A percentile compares a stretch with the other conserved stretches of the same genome.
Evolutionary conservation across 495 filamentous ascomycete species (phyloP).

Genomic region (Rhypophila decipiens): DNA sequence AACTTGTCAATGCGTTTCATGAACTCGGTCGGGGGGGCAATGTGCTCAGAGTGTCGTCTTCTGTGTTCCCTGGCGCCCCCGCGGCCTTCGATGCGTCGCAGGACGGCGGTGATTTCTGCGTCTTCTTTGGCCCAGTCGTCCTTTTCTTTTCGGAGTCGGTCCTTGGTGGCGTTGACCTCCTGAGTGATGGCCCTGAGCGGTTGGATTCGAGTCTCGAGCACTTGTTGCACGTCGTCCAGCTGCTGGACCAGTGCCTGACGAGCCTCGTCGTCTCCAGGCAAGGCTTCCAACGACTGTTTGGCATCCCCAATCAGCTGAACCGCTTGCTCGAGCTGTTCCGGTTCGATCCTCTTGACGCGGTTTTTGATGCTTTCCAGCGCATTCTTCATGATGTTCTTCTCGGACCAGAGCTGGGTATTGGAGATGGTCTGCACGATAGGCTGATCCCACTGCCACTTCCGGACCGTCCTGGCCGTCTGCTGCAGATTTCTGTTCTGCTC

Average conservation of each 20-base stretch:
- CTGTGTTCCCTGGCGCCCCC: not conserved
- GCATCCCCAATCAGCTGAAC: not conserved
- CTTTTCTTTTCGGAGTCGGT: not conserved
- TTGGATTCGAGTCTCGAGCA: too few species aligned
- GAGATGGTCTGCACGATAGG: not conserved
- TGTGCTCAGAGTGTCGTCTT: too few species aligned
- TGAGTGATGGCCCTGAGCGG: not conserved
- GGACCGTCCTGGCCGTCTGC: not conserved
- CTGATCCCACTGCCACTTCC: not conserved
- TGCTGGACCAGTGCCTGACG: not conserved
- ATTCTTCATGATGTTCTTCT: not conserved
- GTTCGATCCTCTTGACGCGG: too few species aligned
- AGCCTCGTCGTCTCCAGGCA: not conserved
- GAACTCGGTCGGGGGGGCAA: too few species aligned
- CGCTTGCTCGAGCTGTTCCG: too few species aligned
- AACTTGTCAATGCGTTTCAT: too few species aligned
- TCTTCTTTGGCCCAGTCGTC: not conserved
- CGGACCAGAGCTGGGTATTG: not conserved
- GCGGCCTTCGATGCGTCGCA: too few species aligned
- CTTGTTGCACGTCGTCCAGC: not conserved
- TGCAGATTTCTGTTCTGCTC: not conserved
- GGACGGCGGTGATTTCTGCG: not conserved
- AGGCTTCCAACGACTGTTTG: not conserved
- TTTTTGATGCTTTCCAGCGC: not conserved
- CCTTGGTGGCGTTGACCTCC: not conserved